Conservation (phyloP, 352 stramenopile species). For the Phytophthora vignae region DNA sequence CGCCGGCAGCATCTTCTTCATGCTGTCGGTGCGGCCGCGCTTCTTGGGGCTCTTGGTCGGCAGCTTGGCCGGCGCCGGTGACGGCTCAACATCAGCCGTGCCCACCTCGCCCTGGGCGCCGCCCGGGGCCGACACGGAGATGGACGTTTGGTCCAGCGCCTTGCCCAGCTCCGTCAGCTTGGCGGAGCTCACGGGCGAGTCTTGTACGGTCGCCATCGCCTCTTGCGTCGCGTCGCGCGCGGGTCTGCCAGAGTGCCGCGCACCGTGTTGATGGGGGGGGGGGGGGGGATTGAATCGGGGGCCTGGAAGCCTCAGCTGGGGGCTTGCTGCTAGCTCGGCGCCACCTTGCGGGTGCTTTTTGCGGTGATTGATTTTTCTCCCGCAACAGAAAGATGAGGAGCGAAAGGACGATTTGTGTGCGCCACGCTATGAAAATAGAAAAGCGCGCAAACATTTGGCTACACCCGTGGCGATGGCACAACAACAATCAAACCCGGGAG, state of each 20-base stretch:
- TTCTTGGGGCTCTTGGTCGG: conserved; percentile 81
- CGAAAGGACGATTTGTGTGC: conserved; percentile 2
- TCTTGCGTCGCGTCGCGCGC: conserved; percentile 6
- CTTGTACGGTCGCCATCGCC: conserved; percentile 42
- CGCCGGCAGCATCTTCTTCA: conserved; percentile 77
- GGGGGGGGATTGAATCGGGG: too few relatives aligned
- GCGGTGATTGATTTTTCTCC: conserved; percentile 1
- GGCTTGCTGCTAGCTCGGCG: neutral
- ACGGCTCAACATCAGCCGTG: conserved; percentile 18
- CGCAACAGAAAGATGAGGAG: conserved; percentile 2
- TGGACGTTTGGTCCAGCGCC: conserved; percentile 76
- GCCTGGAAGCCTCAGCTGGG: too few relatives aligned
- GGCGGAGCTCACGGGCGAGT: conserved; percentile 51
- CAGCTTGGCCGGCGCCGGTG: conserved; percentile 31
- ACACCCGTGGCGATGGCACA: neutral
- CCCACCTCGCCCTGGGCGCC: conserved; percentile 1
- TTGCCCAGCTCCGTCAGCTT: conserved; percentile 83
- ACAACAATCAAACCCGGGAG: neutral
- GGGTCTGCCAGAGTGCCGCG: neutral
- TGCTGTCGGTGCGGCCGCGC: conserved; percentile 83
- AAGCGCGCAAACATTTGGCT: neutral
- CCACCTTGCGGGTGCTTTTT: neutral
- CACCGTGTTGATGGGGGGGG: too few relatives aligned
- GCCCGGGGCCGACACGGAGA: conserved; percentile 46
- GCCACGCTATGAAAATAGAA: neutral